These are phyloP conservation scores for Tolypocladium guangdongense DNA, from an alignment of 2,329 filamentous ascomycete genomes.

Conservation along the genomic window DNA sequence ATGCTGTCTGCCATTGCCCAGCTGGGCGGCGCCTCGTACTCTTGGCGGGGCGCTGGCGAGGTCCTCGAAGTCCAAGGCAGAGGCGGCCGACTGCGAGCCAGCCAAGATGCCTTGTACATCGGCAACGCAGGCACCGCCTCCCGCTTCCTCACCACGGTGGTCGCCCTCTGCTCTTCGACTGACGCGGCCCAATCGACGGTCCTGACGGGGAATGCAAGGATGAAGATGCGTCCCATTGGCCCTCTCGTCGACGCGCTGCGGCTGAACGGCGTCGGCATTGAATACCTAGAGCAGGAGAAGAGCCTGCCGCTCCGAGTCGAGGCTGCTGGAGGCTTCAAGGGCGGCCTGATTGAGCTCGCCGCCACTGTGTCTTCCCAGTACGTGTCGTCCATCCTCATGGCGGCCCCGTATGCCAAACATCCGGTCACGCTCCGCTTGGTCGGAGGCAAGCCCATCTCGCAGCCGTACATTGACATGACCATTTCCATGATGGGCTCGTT, in stretches of 20 bases:
- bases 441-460: slow-evolving; percentile 94
- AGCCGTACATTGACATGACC: slow-evolving; percentile 98
- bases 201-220: slow-evolving; percentile 85
- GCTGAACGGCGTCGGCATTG: slow-evolving; percentile 75
- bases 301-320: slow-evolving; percentile 77
- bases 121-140: slow-evolving; percentile 96
- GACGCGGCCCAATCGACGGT: slow-evolving; percentile 54
- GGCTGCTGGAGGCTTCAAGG: slow-evolving; percentile 72
- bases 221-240: slow-evolving; percentile 93
- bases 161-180: slow-evolving; percentile 65
- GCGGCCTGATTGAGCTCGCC: slow-evolving; percentile 81
- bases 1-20: slow-evolving; percentile 89
- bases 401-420: slow-evolving; percentile 89
- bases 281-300: slow-evolving; percentile 73
- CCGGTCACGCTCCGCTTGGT: slow-evolving; percentile 83
- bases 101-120: slow-evolving; percentile 69
- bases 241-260: slow-evolving; percentile 84
- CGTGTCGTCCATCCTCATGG: slow-evolving; percentile 93
- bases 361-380: slow-evolving; percentile 99
- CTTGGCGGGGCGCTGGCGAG: slow-evolving; percentile 92
- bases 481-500: slow-evolving; percentile 95
- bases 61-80: slow-evolving; percentile 82
- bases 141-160: slow-evolving; percentile 86
- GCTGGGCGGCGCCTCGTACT: slow-evolving; percentile 77
- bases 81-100: slow-evolving; percentile 74